These are phyloP conservation scores for Prototheca cutis DNA, from an alignment of 163 green algal genomes.

Conservation along the genomic window DNA sequence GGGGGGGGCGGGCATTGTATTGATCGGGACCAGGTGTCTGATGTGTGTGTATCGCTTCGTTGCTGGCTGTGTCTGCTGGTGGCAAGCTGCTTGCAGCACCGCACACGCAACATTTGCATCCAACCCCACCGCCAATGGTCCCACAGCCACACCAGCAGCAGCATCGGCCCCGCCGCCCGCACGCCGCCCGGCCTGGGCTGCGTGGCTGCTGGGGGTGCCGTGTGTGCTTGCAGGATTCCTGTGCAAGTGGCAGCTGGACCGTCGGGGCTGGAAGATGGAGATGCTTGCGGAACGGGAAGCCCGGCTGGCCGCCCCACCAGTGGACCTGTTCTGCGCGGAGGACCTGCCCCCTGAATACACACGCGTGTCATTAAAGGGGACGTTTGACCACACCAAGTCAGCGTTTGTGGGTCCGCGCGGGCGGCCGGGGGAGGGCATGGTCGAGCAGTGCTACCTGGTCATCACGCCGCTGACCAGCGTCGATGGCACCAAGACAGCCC, in stretches of 20 bases:
- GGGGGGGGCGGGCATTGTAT: too few relatives aligned
- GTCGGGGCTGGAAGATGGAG: constrained; percentile 36
- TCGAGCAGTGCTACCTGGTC: constrained; percentile 34
- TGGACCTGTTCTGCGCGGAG: constrained; percentile 23
- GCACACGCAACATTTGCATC: too few relatives aligned
- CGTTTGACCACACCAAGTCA: constrained; percentile 29
- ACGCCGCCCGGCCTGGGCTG: too few relatives aligned
- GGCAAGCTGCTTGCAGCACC: too few relatives aligned
- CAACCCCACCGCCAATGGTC: too few relatives aligned
- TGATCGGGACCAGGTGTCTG: too few relatives aligned
- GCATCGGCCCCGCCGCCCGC: too few relatives aligned
- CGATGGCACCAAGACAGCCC: constrained; percentile 15
- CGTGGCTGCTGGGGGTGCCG: constrained; percentile 29
- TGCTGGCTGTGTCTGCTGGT: too few relatives aligned
- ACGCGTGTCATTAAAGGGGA: constrained; percentile 27
- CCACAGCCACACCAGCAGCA: too few relatives aligned
- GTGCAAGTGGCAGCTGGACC: constrained; percentile 49
- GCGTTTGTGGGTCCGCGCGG: constrained; percentile 46
- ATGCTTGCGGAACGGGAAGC: constrained; percentile 29
- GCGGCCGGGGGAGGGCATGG: constrained; percentile 22
- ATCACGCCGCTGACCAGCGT: constrained; percentile 40
- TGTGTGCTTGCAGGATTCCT: constrained; percentile 28
- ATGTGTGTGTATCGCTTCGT: too few relatives aligned
- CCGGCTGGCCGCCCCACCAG: constrained; percentile 23
- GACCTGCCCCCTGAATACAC: constrained; percentile 28